Conservation (phyloP, 2,329 filamentous ascomycete species). For the Penicillium digitatum region DNA sequence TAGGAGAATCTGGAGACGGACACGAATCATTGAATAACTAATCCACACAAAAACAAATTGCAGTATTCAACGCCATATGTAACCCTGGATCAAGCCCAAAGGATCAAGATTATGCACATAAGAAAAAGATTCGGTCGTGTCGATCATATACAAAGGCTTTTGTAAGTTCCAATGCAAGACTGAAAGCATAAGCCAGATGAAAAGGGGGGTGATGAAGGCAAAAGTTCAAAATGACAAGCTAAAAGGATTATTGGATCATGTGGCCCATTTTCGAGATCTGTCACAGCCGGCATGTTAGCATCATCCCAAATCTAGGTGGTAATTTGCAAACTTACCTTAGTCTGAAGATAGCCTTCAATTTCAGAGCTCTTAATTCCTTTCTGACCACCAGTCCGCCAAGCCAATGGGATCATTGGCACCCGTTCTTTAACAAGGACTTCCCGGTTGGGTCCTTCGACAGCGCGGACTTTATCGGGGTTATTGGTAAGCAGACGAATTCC, state of each 20-base stretch:
- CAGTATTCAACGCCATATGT: constrained; percentile 7
- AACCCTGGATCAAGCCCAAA: constrained; percentile 3
- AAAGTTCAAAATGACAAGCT: background rate
- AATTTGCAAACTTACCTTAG: constrained; percentile 65
- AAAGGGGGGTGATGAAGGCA: background rate
- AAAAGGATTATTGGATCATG: constrained; percentile 51
- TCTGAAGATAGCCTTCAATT: constrained; percentile 89
- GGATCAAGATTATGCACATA: constrained; percentile 16
- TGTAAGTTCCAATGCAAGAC: constrained; percentile 8
- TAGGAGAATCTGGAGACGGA: background rate
- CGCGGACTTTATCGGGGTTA: constrained; percentile 93
- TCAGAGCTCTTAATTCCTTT: constrained; percentile 82
- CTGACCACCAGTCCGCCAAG: constrained; percentile 75
- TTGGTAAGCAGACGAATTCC: constrained; percentile 81
- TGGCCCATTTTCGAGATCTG: constrained; percentile 88
- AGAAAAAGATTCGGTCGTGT: constrained; percentile 17
- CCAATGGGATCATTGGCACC: constrained; percentile 91
- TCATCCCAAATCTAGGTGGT: background rate
- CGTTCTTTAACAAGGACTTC: constrained; percentile 85
- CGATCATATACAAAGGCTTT: constrained; percentile 21
- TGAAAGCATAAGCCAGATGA: constrained; percentile 7
- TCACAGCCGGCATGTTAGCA: background rate
- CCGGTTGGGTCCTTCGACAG: constrained; percentile 84
- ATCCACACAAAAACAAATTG: constrained; percentile 3
- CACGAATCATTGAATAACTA: background rate